Evolutionary conservation across 805 yeast genomes (phyloP), one percentile per base, ranked within the genome.

Genomic region (Yarrowia osloensis): DNA sequence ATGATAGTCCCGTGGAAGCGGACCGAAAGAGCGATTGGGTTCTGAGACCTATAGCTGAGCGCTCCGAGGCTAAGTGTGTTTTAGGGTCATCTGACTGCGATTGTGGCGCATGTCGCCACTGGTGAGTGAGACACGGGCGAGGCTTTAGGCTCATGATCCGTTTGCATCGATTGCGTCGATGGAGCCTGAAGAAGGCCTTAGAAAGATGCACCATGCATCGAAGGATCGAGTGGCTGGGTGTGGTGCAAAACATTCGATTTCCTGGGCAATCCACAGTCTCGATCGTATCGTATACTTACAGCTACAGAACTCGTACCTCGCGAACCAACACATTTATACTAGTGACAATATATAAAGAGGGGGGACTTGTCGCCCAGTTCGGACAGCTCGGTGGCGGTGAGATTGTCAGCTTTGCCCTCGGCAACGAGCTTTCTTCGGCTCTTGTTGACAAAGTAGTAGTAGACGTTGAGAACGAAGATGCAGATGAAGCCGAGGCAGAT

Each of bases 401-500:
- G 22, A 2, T 19, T 11, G 12, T 40, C 65, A 5, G 28, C 37
- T 7, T 57, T 40, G 11, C 65, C 65, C 6, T 54, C 44, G 5
- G 31, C 31, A 9, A 54, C 31, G 22, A 24, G 2, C 33, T 35
- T n/a, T 12, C 39, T 8, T 17, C 39, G 28, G 4, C n/a, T 35
- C 61, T 35, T 35, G 61, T 54, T 54, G 33, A 40, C 44, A 12
- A 19, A 37, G 6, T 24, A 54, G 22, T 54, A 54, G n/a, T 26
- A 28, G 12, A 35, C 22, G 44, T 54, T 54, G 24, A 54, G 44
- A 4, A 35, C 44, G 3, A 26, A 22, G 15, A 54, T 54, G 15
- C 61, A 35, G 21, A 74, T 47, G 33, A 76, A 40, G 1, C 81
- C 81, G 67, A 80, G 66, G 7, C 71, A 68, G 15, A 77, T 74